Evolutionary conservation across 306 rosid genomes (phyloP), one percentile per base, ranked within the genome.

Genomic region (Lotus japonicus): DNA sequence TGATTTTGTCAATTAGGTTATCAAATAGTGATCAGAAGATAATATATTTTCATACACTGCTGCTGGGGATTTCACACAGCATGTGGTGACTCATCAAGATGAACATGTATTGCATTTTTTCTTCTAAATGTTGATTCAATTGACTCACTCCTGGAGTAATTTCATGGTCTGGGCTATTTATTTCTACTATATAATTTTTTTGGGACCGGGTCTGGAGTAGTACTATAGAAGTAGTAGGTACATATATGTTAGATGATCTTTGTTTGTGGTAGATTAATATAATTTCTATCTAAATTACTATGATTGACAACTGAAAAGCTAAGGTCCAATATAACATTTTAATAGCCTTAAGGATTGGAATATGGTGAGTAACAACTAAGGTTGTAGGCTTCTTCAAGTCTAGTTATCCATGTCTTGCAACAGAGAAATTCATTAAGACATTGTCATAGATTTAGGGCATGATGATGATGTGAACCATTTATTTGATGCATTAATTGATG

Each of bases 91-190:
- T n/a, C n/a, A n/a, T n/a, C n/a, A n/a, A n/a, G n/a, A n/a, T n/a
- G n/a, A n/a, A n/a, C n/a, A n/a, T n/a, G n/a, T n/a, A n/a, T n/a
- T n/a, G n/a, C n/a, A n/a, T n/a, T n/a, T n/a, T n/a, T n/a, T n/a
- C n/a, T n/a, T 75, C 42, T 57, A n/a, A n/a, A n/a, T n/a, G n/a
- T n/a, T n/a, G n/a, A n/a, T n/a, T n/a, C n/a, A n/a, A n/a, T n/a
- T n/a, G n/a, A n/a, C n/a, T n/a, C n/a, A n/a, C n/a, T n/a, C n/a
- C n/a, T n/a, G n/a, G n/a, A n/a, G n/a, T n/a, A n/a, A n/a, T n/a
- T n/a, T n/a, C 36, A 35, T 46, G 81, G 78, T 23, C 7, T 73
- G n/a, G 39, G 23, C 64, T 78, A 50, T 53, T 75, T 43, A 53
- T 55, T 33, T 70, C 39, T 72, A 48, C 28, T 66, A 48, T 12